Evolutionary conservation across 768 basidiomycete species (phyloP), one percentile per base, ranked within the genome.

Genomic region (Gymnopilus junonius): DNA sequence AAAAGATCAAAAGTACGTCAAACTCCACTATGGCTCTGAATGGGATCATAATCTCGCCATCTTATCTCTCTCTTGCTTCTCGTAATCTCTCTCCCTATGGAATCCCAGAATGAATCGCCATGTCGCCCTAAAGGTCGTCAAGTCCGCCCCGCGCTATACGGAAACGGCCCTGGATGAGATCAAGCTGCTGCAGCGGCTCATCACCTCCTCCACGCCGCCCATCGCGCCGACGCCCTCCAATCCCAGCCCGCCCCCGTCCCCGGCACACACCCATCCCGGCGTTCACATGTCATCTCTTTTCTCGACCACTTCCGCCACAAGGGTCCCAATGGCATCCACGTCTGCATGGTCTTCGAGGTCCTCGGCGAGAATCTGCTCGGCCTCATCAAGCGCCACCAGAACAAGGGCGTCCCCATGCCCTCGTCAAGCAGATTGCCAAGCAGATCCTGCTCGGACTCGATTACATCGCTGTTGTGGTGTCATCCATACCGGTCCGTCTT

Each of bases 291-390:
- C 76, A 96, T 99, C 75, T 93, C 92, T 14, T 94, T 99, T 75
- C 91, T 99, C 50, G 97, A 99, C 80, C 95, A 99, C 75, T 99
- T 99, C 76, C 86, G 90, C 27, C 97, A 99, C 78, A 92, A 92
- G 64, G 97, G 97, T 1, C 95, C 95, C 10, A 97, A 99, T 74
- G 97, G 97, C 37, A 90, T 87, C 15, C 97, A 99, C 77, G 93
- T 99, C 68, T 99, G 97, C 84, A 99, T 99, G 97, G 95, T 97
- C 14, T 98, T 98, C 71, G 97, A 99, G 76, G 97, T 99, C 25
- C 86, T 99, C 8, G 97, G 97, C 63, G 97, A 99, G 79, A 98
- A 97, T 74, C 82, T 99, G 2, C 86, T 99, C 2, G 95, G 92
- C 4, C 86, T 99, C 70, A 97, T 99, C 85, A 98, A 97, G 78